Percentiles rank a stretch among this genome's conserved stretches.
Evolutionary conservation across 306 rosid genomes (phyloP).

Genomic region (Medicago truncatula): MtrunA17r5.0-ANR NC_053044.1:29089001-29089500

Average conservation of each 20-base stretch:
- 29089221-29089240: background rate
- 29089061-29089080: too few species aligned
- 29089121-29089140: background rate
- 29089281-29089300: background rate
- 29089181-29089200: background rate
- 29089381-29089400: too few species aligned
- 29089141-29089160: background rate
- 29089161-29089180: too few species aligned
- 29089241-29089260: background rate
- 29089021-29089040: background rate
- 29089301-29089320: background rate
- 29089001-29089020: background rate
- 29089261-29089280: background rate
- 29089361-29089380: background rate
- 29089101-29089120: too few species aligned
- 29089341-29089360: background rate
- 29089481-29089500: too few species aligned
- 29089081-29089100: too few species aligned
- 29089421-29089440: too few species aligned
- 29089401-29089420: too few species aligned
- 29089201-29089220: background rate
- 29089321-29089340: background rate
- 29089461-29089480: too few species aligned
- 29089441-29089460: too few species aligned
- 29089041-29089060: too few species aligned